phyloP scores from a whole-genome alignment of 768 basidiomycete species.

The Porpolomopsis calyptriformis region DNA sequence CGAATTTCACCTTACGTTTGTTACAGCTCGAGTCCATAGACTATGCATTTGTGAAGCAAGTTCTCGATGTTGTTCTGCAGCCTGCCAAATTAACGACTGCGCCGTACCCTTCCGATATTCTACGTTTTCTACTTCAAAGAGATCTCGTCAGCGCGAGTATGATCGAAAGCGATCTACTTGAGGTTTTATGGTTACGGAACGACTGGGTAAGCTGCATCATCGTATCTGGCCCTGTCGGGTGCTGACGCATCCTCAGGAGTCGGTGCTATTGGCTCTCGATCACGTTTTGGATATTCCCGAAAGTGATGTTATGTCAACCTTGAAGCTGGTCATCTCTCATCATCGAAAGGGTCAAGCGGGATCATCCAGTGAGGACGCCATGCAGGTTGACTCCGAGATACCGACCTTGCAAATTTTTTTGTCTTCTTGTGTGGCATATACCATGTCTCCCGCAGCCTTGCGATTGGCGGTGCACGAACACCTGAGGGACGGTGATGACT shows the following conservation, averaged over 20 bases:
- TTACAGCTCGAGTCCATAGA: conserved; percentile 8
- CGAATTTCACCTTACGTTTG: background rate
- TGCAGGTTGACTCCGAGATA: conserved; percentile 25
- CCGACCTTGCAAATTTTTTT: conserved; percentile 29
- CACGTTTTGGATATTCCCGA: conserved; percentile 57
- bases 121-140: conserved; percentile 47
- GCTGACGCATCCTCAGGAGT: conserved; percentile 22
- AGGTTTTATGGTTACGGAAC: conserved; percentile 36
- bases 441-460: conserved; percentile 29
- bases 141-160: conserved; percentile 49
- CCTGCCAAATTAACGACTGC: conserved; percentile 26
- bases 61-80: conserved; percentile 42
- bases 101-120: conserved; percentile 46
- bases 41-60: conserved; percentile 49
- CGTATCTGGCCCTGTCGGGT: background rate
- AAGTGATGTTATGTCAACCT: conserved; percentile 44
- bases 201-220: conserved; percentile 52
- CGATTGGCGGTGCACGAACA: conserved; percentile 42
- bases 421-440: conserved; percentile 25
- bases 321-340: conserved; percentile 33
- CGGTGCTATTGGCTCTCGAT: conserved; percentile 41
- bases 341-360: conserved; percentile 18
- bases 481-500: conserved; percentile 38
- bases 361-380: conserved; percentile 25
- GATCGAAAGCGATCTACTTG: conserved; percentile 50